A percentile compares a stretch with the other conserved stretches of the same genome.
Evolutionary conservation across 495 filamentous ascomycete genomes (phyloP).

Genomic region (Penicillium nucicola): DNA sequence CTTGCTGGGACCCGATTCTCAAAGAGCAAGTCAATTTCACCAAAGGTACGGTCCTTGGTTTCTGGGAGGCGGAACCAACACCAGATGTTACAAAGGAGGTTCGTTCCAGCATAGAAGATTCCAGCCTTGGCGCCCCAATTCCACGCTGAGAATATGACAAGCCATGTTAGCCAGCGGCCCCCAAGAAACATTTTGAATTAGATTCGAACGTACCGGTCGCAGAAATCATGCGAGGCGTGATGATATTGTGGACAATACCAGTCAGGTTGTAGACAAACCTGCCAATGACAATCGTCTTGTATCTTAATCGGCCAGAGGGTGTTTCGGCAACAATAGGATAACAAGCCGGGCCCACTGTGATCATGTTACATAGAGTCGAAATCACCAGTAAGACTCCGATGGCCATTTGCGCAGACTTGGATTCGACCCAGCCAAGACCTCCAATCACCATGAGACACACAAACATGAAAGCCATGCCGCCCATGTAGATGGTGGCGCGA

Average conservation of each 20-base stretch:
- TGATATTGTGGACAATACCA: constrained; percentile 26
- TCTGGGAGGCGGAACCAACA: constrained; percentile 43
- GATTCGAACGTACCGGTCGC: not conserved
- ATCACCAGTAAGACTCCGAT: constrained; percentile 26
- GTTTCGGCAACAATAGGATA: constrained; percentile 40
- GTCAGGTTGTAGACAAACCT: constrained; percentile 29
- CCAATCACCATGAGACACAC: constrained; percentile 41
- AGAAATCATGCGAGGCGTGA: constrained; percentile 26
- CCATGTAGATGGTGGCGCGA: constrained; percentile 49
- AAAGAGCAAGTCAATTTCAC: constrained; percentile 57
- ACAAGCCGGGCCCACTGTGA: constrained; percentile 42
- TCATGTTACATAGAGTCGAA: constrained; percentile 26
- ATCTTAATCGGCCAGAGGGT: constrained; percentile 29
- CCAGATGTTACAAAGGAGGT: constrained; percentile 28
- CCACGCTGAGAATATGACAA: constrained; percentile 25
- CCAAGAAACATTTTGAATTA: not conserved
- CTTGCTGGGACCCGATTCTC: constrained; percentile 45
- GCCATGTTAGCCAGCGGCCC: not conserved
- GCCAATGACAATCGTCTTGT: constrained; percentile 33
- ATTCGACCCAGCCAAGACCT: constrained; percentile 53
- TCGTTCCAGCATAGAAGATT: constrained; percentile 33
- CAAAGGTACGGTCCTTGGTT: constrained; percentile 47
- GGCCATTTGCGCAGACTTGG: constrained; percentile 24
- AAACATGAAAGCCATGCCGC: constrained; percentile 42
- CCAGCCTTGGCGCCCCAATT: constrained; percentile 41